Conservation (phyloP, 306 rosid genomes). For the Trichosanthes truncata region DNA sequence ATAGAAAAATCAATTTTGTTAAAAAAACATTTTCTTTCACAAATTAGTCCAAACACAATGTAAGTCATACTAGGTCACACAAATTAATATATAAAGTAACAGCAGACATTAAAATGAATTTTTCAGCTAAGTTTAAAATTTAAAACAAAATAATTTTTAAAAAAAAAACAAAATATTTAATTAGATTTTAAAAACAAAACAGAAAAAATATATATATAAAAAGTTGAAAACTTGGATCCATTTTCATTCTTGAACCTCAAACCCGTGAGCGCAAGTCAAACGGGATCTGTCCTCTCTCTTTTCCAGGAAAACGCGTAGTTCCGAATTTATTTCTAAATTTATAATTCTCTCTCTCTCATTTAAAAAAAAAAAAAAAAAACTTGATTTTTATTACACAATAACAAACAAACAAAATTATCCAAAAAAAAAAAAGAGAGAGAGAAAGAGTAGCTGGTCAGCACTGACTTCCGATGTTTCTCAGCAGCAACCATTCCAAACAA, state of each 20-base stretch:
- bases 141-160: too few species aligned
- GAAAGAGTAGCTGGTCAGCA: conserved; percentile 54
- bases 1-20: too few species aligned
- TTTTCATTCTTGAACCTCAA: not conserved
- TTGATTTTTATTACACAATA: not conserved
- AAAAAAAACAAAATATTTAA: too few species aligned
- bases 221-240: not conserved
- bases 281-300: not conserved
- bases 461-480: conserved; percentile 70
- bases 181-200: too few species aligned
- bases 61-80: too few species aligned
- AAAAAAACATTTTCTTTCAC: too few species aligned
- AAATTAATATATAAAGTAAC: too few species aligned
- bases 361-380: not conserved
- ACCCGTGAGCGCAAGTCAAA: not conserved
- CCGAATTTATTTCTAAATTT: not conserved
- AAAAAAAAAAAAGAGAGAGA: not conserved
- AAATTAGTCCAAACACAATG: too few species aligned
- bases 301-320: not conserved
- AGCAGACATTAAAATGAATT: too few species aligned
- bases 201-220: too few species aligned
- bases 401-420: not conserved
- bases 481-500: conserved; percentile 59
- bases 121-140: too few species aligned
- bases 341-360: not conserved